Base-by-base conservation (phyloP, 164 flowering plant species). In the Chimonanthus salicifolius region DNA sequence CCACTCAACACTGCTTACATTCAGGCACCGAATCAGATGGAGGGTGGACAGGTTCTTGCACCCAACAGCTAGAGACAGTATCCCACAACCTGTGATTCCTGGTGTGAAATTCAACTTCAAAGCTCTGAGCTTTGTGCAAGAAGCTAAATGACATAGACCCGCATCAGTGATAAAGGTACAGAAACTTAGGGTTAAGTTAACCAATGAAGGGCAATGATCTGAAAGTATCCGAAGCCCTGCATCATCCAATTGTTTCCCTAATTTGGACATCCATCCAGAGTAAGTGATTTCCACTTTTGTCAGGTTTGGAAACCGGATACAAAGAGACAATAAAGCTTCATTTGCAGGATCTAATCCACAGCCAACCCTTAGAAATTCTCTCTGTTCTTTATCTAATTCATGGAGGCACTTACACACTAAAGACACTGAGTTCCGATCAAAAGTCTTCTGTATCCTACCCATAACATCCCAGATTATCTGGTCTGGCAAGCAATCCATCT, bases 171-270 rank as follows among this genome's bases (percentile, higher is more conserved):
- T 88, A 76, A 83, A 88, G 62, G 93, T 87, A 78, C 96, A 92
- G 75, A 86, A 86, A 73, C 91, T 85, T 68, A 92, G 81, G 62
- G 88, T 87, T 71, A 92, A 87, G 76, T 90, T 86, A 5, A 69
- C 48, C 16, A 92, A 74, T 62, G 79, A 82, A 74, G 89, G 84
- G 62, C 98, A 90, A 47, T 66, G 77, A 18, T 64, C 74, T 3
- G 96, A 82, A 60, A 92, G 87, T 71, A 87, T 73, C 7, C 60
- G 74, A 78, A 92, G 92, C 48, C 96, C 96, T 71, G 79, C 75
- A 46, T 92, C 96, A 78, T 89, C 98, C 75, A 92, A 74, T 65
- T 92, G 98, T 80, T 84, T 92, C 33, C 96, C 96, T 18, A 90
- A 78, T 71, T 82, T 89, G 48, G 96, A 89, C 92, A 86, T 89